These are phyloP conservation scores for Phylloboletellus chloephorus DNA, from an alignment of 1,284 basidiomycete genomes.

Conservation along the genomic window DNA sequence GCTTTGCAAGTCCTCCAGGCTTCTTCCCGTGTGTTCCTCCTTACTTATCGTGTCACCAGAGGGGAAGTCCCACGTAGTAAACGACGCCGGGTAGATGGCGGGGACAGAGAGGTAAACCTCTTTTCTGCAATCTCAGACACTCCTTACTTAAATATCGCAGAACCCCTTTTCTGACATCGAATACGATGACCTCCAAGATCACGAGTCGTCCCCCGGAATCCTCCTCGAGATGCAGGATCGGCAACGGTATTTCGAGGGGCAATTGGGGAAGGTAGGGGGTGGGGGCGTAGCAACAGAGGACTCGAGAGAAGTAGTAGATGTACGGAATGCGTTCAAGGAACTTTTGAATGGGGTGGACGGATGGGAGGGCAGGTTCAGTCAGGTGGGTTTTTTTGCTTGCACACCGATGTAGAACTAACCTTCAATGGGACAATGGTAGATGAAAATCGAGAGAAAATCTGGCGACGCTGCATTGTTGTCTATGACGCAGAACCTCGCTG, in stretches of 20 bases:
- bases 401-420: background rate
- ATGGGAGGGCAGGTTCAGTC: slow-evolving; percentile 55
- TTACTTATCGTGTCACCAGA: slow-evolving; percentile 32
- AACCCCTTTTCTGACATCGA: slow-evolving; percentile 71
- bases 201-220: slow-evolving; percentile 61
- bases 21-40: background rate
- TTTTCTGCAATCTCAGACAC: slow-evolving; percentile 11
- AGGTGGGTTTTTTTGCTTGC: slow-evolving; percentile 37
- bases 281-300: slow-evolving; percentile 21
- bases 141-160: slow-evolving; percentile 22
- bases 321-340: slow-evolving; percentile 42
- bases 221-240: slow-evolving; percentile 79
- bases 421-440: slow-evolving; percentile 27
- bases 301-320: slow-evolving; percentile 36
- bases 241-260: slow-evolving; percentile 70
- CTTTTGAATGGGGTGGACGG: slow-evolving; percentile 43
- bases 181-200: slow-evolving; percentile 79
- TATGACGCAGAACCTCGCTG: slow-evolving; percentile 74
- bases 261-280: slow-evolving; percentile 37
- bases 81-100: slow-evolving; percentile 47
- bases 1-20: slow-evolving; percentile 48
- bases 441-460: slow-evolving; percentile 60
- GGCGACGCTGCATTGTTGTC: slow-evolving; percentile 61
- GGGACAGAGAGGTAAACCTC: slow-evolving; percentile 30
- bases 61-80: slow-evolving; percentile 56